Base-by-base conservation (phyloP, 345 rosid genomes). In the Hibiscus mutabilis region DNA sequence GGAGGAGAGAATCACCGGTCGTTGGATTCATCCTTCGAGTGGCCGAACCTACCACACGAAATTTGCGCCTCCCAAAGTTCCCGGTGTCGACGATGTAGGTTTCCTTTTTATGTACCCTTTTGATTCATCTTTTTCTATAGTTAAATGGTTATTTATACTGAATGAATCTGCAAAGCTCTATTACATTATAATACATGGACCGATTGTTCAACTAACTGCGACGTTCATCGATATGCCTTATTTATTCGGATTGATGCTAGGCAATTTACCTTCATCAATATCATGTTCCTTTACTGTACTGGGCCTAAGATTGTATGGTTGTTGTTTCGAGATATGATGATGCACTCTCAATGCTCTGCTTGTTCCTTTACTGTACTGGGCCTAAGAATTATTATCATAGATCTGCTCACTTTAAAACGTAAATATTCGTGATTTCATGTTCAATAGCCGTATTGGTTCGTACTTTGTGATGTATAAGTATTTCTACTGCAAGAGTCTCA, bases 1-100 rank as follows among this genome's bases (percentile, higher is more conserved):
- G 91, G 97, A 91, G 82, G 97, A 93, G 82, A 91, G 98, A 79
- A 93, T 93, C 66, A 89, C 92, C 5, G 97, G 98, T 64, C 81
- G 93, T 63, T 93, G 93, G 98, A 91, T 93, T 66, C 98, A 93
- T 71, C 93, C 93, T 73, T 83, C 96, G 0, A 93, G 98, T 77
- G 96, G 98, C 65, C 86, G 93, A 78, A 85, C 88, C 65, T 93
- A 91, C 82, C 98, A 93, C 84, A 82, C 92, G 4, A 93, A 86
- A 73, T 91, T 83, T 64, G 86, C 96, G 0, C 93, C 97, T 74
- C 91, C 97, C 68, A 89, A 89, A 79, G 80, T 70, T 74, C 84
- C 82, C 10, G 89, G 93, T 22, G 69, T 81, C 66, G 97, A 94
- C 80, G 98, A 91, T 81, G 98, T 91, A 84, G 83, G 93, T 66